Percentiles rank a stretch among this genome's conserved stretches.
phyloP scores from a whole-genome alignment of 2,329 filamentous ascomycete species.

The Sclerotinia spermophila region DNA sequence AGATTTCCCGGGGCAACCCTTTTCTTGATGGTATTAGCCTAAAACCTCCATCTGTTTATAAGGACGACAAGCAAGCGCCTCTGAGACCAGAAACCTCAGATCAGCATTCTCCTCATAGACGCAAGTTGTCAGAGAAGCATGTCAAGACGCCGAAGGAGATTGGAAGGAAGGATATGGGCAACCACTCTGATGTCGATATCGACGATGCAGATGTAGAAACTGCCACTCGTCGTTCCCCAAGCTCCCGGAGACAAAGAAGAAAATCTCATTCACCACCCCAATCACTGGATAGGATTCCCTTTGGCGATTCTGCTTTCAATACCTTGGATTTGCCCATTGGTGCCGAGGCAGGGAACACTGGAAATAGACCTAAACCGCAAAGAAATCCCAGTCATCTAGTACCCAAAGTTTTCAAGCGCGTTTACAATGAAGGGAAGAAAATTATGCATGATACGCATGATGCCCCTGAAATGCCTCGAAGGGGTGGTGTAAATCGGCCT shows the following conservation, averaged over 20 bases:
- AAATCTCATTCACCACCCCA: constrained; percentile 35
- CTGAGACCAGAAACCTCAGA: constrained; percentile 18
- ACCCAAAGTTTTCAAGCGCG: constrained; percentile 62
- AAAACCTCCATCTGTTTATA: constrained; percentile 25
- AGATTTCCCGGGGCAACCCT: background rate
- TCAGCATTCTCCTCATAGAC: constrained; percentile 23
- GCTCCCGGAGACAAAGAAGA: constrained; percentile 24
- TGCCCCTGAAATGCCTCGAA: constrained; percentile 40
- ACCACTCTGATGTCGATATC: background rate
- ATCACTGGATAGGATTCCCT: constrained; percentile 57
- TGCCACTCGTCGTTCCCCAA: constrained; percentile 27
- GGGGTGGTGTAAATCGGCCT: constrained; percentile 52
- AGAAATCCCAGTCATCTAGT: constrained; percentile 57
- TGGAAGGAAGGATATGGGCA: background rate
- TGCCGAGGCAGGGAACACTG: constrained; percentile 48
- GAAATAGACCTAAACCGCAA: constrained; percentile 43
- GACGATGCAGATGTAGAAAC: constrained; percentile 10
- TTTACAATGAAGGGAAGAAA: constrained; percentile 61
- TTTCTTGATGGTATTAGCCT: constrained; percentile 36
- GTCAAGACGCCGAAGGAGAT: constrained; percentile 24
- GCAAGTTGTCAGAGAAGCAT: constrained; percentile 28
- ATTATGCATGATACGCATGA: constrained; percentile 60
- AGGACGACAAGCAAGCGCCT: constrained; percentile 24
- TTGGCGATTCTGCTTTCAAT: constrained; percentile 65
- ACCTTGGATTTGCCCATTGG: constrained; percentile 55